phyloP scores from a whole-genome alignment of 2,329 filamentous ascomycete species.

The Xylogone sp. region DNA sequence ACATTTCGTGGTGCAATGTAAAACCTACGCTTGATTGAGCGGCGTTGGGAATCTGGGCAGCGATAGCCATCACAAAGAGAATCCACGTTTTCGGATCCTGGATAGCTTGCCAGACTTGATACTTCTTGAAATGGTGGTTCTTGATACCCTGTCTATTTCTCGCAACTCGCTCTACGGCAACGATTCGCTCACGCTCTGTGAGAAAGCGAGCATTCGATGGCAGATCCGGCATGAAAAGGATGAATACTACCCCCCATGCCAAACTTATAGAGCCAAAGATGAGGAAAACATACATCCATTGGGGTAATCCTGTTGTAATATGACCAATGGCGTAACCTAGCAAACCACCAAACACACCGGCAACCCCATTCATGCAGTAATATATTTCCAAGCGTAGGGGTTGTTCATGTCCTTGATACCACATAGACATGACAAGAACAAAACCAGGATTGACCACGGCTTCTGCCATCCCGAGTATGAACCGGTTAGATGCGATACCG shows the following conservation, averaged over 20 bases:
- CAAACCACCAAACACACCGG: slow-evolving; percentile 28
- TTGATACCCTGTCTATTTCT: slow-evolving; percentile 23
- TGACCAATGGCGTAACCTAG: slow-evolving; percentile 30
- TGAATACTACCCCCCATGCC: slow-evolving; percentile 19
- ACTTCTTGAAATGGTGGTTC: slow-evolving; percentile 8
- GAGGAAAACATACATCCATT: slow-evolving; percentile 33
- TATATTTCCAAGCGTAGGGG: slow-evolving; percentile 33
- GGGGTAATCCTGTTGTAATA: slow-evolving; percentile 22
- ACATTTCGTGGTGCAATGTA: too few species aligned
- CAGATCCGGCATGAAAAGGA: slow-evolving; percentile 17
- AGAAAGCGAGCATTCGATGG: slow-evolving; percentile 47
- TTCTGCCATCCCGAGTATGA: slow-evolving; percentile 30
- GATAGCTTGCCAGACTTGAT: slow-evolving; percentile 11
- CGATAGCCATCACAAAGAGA: slow-evolving; percentile 12
- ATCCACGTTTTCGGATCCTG: slow-evolving; percentile 13
- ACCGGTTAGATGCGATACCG: slow-evolving; percentile 26
- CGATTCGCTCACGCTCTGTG: slow-evolving; percentile 36
- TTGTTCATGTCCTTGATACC: slow-evolving; percentile 36
- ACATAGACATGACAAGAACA: slow-evolving; percentile 34
- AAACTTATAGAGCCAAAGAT: slow-evolving; percentile 30
- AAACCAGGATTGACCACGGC: slow-evolving; percentile 32
- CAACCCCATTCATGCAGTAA: slow-evolving; percentile 35
- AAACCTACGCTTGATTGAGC: slow-evolving; percentile 3
- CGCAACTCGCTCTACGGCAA: slow-evolving; percentile 23
- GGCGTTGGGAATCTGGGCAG: slow-evolving; percentile 26